A percentile compares a stretch with the other conserved stretches of the same genome.
Conservation (phyloP, 2,329 filamentous ascomycete species). For the Stemphylium beticola region DNA sequence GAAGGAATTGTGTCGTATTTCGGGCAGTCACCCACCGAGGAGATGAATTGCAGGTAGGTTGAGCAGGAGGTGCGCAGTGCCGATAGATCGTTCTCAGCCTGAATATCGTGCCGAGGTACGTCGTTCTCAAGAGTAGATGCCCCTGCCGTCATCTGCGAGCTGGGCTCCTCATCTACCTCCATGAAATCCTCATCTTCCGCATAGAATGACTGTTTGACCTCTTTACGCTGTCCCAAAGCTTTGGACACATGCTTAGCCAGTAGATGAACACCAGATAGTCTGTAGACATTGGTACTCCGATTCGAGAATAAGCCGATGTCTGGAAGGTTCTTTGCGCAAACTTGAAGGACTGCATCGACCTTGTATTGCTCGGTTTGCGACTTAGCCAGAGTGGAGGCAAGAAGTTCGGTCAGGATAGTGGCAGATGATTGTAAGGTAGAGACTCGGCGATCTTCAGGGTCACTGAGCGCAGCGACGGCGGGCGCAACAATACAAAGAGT, state of each 20-base stretch:
- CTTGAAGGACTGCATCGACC: constrained; percentile 51
- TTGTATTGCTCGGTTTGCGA: constrained; percentile 52
- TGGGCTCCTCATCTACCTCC: constrained; percentile 71
- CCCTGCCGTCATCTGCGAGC: constrained; percentile 63
- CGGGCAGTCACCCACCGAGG: constrained; percentile 21
- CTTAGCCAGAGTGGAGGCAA: constrained; percentile 46
- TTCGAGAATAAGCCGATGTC: constrained; percentile 24
- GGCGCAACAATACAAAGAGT: constrained; percentile 56
- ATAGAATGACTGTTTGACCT: constrained; percentile 42
- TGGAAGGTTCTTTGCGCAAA: constrained; percentile 43
- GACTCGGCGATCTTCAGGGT: constrained; percentile 30
- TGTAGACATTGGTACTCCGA: constrained; percentile 27
- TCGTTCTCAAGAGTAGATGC: constrained; percentile 41
- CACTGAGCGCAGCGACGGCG: constrained; percentile 35
- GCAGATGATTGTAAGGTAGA: constrained; percentile 27
- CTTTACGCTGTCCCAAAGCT: constrained; percentile 37
- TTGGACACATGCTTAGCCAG: constrained; percentile 39
- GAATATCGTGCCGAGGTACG: constrained; percentile 56
- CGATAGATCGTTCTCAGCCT: constrained; percentile 33
- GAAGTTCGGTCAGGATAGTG: constrained; percentile 30
- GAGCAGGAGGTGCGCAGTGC: constrained; percentile 40
- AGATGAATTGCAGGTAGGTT: constrained; percentile 38
- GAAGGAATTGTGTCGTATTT: constrained; percentile 29
- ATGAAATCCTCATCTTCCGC: constrained; percentile 60
- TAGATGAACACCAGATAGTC: constrained; percentile 42